Evolutionary conservation across 345 rosid species (phyloP).

Genomic region (Populus simonii): DNA sequence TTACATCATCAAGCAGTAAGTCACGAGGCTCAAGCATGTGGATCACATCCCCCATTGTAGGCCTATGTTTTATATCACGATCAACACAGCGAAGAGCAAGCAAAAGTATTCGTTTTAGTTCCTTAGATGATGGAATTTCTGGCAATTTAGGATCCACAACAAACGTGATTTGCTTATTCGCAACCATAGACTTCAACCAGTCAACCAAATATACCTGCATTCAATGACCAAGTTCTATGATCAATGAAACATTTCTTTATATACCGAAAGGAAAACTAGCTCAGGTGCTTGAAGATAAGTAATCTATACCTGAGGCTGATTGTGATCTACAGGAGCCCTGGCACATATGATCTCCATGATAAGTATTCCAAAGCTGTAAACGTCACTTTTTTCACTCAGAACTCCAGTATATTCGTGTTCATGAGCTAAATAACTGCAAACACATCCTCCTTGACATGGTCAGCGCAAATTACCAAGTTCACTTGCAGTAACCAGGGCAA

Average conservation of each 20-base stretch:
- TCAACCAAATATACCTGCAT: constrained; percentile 51
- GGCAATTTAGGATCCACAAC: constrained; percentile 61
- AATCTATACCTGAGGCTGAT: constrained; percentile 41
- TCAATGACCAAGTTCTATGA: background rate
- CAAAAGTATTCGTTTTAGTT: constrained; percentile 59
- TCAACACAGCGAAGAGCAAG: constrained; percentile 68
- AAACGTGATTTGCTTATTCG: constrained; percentile 37
- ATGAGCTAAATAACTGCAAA: constrained; percentile 32
- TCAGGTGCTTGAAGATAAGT: background rate
- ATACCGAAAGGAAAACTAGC: background rate
- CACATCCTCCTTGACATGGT: background rate
- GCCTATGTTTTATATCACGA: constrained; percentile 54
- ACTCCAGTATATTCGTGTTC: constrained; percentile 25
- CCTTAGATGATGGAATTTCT: constrained; percentile 48
- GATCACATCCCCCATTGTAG: constrained; percentile 67
- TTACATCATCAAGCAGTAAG: constrained; percentile 54
- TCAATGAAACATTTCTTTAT: background rate
- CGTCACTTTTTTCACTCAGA: constrained; percentile 43
- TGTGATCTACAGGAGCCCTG: constrained; percentile 46
- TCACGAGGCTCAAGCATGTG: constrained; percentile 76
- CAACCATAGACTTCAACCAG: constrained; percentile 71
- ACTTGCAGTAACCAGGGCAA: background rate
- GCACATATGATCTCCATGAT: constrained; percentile 73
- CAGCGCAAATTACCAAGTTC: background rate
- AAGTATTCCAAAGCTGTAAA: constrained; percentile 66